phyloP scores from a whole-genome alignment of 345 rosid genomes.

The rapeseed (Brassica napus) region Da-Ae NC_063447.1:7660501-7661000 shows the following conservation, averaged over 20 bases:
- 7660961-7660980: not conserved
- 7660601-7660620: not conserved
- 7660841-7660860: too few species aligned
- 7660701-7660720: too few species aligned
- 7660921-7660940: not conserved
- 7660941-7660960: not conserved
- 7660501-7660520: not conserved
- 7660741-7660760: too few species aligned
- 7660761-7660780: too few species aligned
- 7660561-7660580: not conserved
- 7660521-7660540: conserved; percentile 6
- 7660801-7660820: too few species aligned
- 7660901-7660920: not conserved
- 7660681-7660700: not conserved
- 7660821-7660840: too few species aligned
- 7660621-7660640: not conserved
- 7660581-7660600: not conserved
- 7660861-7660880: too few species aligned
- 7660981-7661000: not conserved
- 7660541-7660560: not conserved
- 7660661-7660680: not conserved
- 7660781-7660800: too few species aligned
- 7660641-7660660: not conserved
- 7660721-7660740: too few species aligned
- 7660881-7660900: too few species aligned